Evolutionary conservation across 1,284 basidiomycete genomes (phyloP), one percentile per base, ranked within the genome.

Genomic region (Athelia psychrophila): DNA sequence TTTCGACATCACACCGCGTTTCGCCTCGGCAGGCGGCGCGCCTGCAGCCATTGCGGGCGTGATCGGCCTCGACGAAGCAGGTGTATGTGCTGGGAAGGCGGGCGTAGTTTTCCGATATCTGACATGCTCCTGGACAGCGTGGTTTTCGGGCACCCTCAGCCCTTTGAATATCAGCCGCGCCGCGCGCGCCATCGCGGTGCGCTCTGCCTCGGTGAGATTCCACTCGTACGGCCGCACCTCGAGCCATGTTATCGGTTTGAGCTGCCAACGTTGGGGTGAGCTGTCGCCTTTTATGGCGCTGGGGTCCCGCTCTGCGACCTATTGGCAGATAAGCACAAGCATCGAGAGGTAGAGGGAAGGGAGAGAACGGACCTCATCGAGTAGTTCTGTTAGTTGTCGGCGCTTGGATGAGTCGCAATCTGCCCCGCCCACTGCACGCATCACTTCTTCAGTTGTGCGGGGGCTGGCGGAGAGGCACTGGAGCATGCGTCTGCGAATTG

Each of bases 151-250:
- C 55, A 86, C 79, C 33, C 72, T 73, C 45, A 87, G 66, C 8
- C 61, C 63, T 24, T 64, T 68, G 58, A 84, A 74, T 2, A 69
- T 74, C 18, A 66, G 52, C 40, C 79, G 72, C 2, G 79, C 84
- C 25, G 72, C 68, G 33, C 79, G 75, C 1, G 79, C 73, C 60
- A 87, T 69, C 15, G 54, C 57, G 2, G 63, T 67, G 2, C 78
- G 74, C 44, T 82, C 79, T 2, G 67, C 47, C 18, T 78, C 73
- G 0, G 69, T 67, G 20, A 84, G 70, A 24, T 71, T 68, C 75
- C 77, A 85, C 55, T 83, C 81, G 53, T 75, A 84, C 0, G 88
- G 88, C 5, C 84, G 81, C 19, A 88, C 81, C 57, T 88, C 82
- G 24, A 71, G 71, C 85, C 86, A 90, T 1, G 76, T 66, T 30